Percentiles rank a stretch among this genome's conserved stretches.
Evolutionary conservation across 768 basidiomycete species (phyloP).

Genomic region (Pleurotus cornucopiae): DNA sequence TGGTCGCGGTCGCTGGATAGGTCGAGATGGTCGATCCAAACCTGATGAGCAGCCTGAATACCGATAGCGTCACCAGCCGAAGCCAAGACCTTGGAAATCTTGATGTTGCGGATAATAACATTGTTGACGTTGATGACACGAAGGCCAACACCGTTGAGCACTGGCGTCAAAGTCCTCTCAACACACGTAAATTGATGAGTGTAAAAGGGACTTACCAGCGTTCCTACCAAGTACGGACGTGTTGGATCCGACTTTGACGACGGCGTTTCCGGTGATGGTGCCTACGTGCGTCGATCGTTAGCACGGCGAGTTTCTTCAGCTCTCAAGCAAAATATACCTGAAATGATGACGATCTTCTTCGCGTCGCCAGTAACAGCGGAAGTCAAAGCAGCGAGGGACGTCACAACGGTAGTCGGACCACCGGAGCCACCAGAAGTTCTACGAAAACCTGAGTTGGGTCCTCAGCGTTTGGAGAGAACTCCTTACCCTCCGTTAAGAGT

Average conservation of each 20-base stretch:
- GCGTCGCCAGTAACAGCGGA: slow-evolving; percentile 33
- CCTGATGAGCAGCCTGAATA: slow-evolving; percentile 32
- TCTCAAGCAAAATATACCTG: slow-evolving; percentile 20
- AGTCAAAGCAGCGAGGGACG: slow-evolving; percentile 35
- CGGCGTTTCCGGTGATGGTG: slow-evolving; percentile 36
- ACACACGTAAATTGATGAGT: background rate
- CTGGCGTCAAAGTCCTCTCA: slow-evolving; percentile 15
- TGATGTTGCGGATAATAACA: slow-evolving; percentile 19
- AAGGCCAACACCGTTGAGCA: slow-evolving; percentile 40
- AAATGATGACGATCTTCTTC: slow-evolving; percentile 41
- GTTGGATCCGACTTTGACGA: slow-evolving; percentile 39
- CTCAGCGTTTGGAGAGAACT: slow-evolving; percentile 1
- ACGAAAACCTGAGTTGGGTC: background rate
- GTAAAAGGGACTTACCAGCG: background rate
- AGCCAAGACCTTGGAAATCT: slow-evolving; percentile 42
- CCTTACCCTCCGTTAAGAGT: slow-evolving; percentile 11
- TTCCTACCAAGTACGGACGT: slow-evolving; percentile 38
- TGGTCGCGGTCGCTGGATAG: background rate
- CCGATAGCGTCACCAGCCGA: slow-evolving; percentile 40
- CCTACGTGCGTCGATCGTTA: slow-evolving; percentile 19
- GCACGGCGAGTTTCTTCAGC: background rate
- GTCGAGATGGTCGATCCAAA: slow-evolving; percentile 44
- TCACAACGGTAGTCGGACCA: slow-evolving; percentile 38
- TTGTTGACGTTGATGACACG: slow-evolving; percentile 37
- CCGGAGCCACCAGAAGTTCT: slow-evolving; percentile 45